Conservation (phyloP, 768 basidiomycete species). For the Suillus subluteus region DNA sequence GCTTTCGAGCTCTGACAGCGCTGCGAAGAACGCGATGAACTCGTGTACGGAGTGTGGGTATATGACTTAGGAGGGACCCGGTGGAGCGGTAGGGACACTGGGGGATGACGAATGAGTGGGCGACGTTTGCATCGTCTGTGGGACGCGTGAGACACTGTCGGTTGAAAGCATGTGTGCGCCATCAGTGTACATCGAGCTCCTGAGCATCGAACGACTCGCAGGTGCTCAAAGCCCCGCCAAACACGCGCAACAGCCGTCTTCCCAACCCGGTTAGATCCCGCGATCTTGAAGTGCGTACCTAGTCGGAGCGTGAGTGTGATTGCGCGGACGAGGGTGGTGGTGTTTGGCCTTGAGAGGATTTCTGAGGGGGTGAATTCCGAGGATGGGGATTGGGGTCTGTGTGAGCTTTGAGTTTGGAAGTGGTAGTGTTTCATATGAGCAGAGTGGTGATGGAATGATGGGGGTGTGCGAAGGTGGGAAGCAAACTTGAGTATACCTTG, state of each 20-base stretch:
- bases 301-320: constrained; percentile 63
- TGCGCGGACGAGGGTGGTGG: constrained; percentile 62
- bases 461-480: neutral
- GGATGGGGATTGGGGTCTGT: neutral
- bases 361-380: neutral
- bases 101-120: constrained; percentile 76
- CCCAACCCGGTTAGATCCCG: constrained; percentile 90
- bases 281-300: constrained; percentile 92
- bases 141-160: constrained; percentile 15
- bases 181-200: neutral
- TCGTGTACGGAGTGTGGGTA: constrained; percentile 42
- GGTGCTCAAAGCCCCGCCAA: constrained; percentile 85
- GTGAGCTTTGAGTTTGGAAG: neutral
- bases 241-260: constrained; percentile 91
- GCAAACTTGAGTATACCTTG: constrained; percentile 51
- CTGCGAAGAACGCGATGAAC: constrained; percentile 33
- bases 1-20: constrained; percentile 67
- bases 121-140: constrained; percentile 41
- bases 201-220: constrained; percentile 33
- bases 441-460: neutral
- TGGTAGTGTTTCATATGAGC: neutral
- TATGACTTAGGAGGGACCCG: constrained; percentile 64
- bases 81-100: no score
- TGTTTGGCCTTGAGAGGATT: constrained; percentile 7
- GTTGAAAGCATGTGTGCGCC: neutral